These are phyloP conservation scores for Kodamaea plutei DNA, from an alignment of 1,139 yeast species.

Conservation along the genomic window DNA sequence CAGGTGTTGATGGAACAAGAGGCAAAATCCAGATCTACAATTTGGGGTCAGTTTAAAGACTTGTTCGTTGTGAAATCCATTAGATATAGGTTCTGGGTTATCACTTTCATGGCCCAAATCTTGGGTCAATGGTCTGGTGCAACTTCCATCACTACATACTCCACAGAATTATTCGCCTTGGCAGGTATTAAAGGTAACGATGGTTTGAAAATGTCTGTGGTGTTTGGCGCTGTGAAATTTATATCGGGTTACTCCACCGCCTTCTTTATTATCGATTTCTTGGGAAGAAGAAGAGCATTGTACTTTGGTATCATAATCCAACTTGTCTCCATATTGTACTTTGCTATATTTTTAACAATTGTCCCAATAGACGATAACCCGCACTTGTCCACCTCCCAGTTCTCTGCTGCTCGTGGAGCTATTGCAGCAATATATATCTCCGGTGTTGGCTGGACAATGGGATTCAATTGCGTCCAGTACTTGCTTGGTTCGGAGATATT, in stretches of 20 bases:
- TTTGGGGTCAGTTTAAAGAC: constrained; percentile 26
- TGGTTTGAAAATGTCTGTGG: constrained; percentile 42
- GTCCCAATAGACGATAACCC: constrained; percentile 42
- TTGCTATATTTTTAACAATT: constrained; percentile 43
- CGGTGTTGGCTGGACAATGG: constrained; percentile 62
- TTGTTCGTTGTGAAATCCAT: constrained; percentile 32
- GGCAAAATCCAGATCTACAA: constrained; percentile 27
- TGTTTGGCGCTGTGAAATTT: constrained; percentile 46
- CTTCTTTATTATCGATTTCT: constrained; percentile 43
- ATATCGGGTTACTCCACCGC: constrained; percentile 41
- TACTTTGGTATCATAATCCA: constrained; percentile 39
- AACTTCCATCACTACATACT: constrained; percentile 43
- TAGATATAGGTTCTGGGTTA: constrained; percentile 41
- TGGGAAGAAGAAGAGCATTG: constrained; percentile 40
- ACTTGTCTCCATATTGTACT: constrained; percentile 27
- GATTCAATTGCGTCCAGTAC: constrained; percentile 58
- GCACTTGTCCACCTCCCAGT: constrained; percentile 26
- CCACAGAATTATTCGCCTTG: constrained; percentile 50
- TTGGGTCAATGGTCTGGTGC: constrained; percentile 65
- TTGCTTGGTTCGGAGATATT: constrained; percentile 56
- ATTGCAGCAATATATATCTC: constrained; percentile 49
- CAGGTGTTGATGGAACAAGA: constrained; percentile 37
- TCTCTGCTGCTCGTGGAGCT: constrained; percentile 45
- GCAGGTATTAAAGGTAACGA: constrained; percentile 42
- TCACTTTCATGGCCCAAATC: constrained; percentile 43